Evolutionary conservation across 2,329 filamentous ascomycete species (phyloP), one percentile per base, ranked within the genome.

Genomic region (Phialophora tarda): DNA sequence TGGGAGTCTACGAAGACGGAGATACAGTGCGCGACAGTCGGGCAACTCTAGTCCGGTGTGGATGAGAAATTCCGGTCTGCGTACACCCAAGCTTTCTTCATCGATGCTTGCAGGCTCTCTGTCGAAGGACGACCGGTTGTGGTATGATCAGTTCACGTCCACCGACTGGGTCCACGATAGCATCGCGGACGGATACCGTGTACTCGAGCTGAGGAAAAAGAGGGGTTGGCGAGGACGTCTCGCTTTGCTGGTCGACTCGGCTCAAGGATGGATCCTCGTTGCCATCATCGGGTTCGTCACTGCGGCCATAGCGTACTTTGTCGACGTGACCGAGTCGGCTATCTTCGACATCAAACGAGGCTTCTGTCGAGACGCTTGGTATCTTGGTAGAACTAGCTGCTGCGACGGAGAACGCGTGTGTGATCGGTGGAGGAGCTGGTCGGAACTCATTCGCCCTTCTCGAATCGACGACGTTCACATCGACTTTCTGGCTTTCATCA

Each of bases 151-250:
- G 79, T 97, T 97, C 75, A 97, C 93, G 5, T 96, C 92, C 6
- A 97, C 92, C 63, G 94, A 99, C 78, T 99, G 95, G 95, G 93
- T 99, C 0, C 94, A 97, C 76, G 95, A 99, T 78, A 93, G 91
- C 77, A 97, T 99, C 72, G 92, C 93, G 74, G 95, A 98, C 79
- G 92, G 93, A 10, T 92, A 93, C 73, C 91, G 95, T 28, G 88
- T 96, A 58, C 95, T 96, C 77, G 89, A 89, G 61, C 84, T 99
- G 47, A 88, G 92, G 58, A 89, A 86, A 73, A 85, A 93, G 57
- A 96, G 90, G 77, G 95, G 94, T 79, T 85, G 97, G 67, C 89
- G 89, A 76, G 94, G 94, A n/a, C 88, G 91, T 56, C 72, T 96
- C 14, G 82, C 87, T 54, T 86, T 91, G 1, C 85, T 91, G 74